Evolutionary conservation across 441 rosid species (phyloP).

Genomic region (Lepidium campestre): DNA sequence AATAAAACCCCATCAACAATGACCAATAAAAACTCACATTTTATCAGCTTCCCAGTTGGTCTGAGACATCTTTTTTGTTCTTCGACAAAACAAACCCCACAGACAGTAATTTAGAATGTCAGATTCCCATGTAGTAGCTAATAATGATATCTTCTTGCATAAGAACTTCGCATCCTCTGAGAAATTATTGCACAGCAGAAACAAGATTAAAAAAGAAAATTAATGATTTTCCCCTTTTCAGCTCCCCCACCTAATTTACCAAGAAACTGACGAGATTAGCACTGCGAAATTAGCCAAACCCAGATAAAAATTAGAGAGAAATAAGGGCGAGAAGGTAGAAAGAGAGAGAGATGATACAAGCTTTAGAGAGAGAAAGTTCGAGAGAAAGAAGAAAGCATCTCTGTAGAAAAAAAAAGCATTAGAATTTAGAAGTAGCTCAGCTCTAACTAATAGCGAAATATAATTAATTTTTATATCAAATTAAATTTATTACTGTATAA

Average conservation of each 20-base stretch:
- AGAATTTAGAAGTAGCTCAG: slow-evolving; percentile 14
- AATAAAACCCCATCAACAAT: slow-evolving; percentile 15
- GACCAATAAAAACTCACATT: slow-evolving; percentile 48
- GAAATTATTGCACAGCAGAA: slow-evolving; percentile 10
- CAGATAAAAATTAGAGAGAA: background rate
- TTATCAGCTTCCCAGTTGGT: slow-evolving; percentile 98
- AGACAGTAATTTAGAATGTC: slow-evolving; percentile 37
- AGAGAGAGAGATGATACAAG: background rate
- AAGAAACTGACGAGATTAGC: slow-evolving; percentile 13
- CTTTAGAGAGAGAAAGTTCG: slow-evolving; percentile 16
- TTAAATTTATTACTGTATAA: background rate
- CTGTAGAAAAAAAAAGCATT: slow-evolving; percentile 12
- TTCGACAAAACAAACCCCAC: slow-evolving; percentile 26
- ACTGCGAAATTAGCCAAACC: slow-evolving; percentile 10
- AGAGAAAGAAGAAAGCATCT: slow-evolving; percentile 17
- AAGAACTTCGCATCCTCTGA: slow-evolving; percentile 27
- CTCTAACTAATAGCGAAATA: slow-evolving; percentile 1
- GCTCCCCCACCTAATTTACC: slow-evolving; percentile 20
- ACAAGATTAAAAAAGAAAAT: too few relatives aligned
- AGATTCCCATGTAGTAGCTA: slow-evolving; percentile 29
- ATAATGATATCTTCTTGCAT: slow-evolving; percentile 4
- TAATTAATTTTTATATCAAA: background rate
- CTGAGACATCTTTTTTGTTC: slow-evolving; percentile 57
- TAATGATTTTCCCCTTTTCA: slow-evolving; percentile 3
- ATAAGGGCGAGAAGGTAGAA: slow-evolving; percentile 9